Evolutionary conservation across 2,329 filamentous ascomycete genomes (phyloP).

Genomic region (Aureobasidium sp.): DNA sequence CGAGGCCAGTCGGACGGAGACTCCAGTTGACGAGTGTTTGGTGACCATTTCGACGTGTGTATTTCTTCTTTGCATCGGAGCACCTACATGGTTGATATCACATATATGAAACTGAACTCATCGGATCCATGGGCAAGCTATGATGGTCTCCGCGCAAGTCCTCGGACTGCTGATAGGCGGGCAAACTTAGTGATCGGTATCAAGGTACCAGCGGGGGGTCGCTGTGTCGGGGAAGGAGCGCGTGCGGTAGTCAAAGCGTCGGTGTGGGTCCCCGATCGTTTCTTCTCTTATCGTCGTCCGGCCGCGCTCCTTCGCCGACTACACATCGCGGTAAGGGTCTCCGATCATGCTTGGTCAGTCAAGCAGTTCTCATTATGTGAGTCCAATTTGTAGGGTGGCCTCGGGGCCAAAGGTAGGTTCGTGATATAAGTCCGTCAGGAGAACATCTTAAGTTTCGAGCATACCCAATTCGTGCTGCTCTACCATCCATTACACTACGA

Average conservation of each 20-base stretch:
- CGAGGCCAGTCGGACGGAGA: slow-evolving; percentile 31
- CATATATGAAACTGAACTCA: background rate
- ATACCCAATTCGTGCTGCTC: background rate
- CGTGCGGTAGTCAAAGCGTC: slow-evolving; percentile 1
- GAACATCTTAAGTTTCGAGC: background rate
- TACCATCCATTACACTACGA: no score
- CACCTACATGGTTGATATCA: background rate
- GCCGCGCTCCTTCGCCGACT: background rate
- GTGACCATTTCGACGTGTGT: background rate
- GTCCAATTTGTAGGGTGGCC: background rate
- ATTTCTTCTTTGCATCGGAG: background rate
- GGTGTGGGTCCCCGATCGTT: slow-evolving; percentile 6
- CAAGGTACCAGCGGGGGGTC: background rate
- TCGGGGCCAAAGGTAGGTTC: background rate
- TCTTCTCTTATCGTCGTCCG: background rate
- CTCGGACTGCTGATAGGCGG: background rate
- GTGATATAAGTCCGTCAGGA: background rate
- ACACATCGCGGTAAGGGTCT: background rate
- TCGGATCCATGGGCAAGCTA: background rate
- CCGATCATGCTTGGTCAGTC: slow-evolving; percentile 6
- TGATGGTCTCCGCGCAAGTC: background rate
- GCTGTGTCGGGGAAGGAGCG: background rate
- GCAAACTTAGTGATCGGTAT: background rate
- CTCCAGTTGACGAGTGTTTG: background rate
- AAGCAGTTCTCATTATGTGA: background rate